phyloP scores from a whole-genome alignment of 305 asterid genomes.

The Fraxinus ornus region DNA sequence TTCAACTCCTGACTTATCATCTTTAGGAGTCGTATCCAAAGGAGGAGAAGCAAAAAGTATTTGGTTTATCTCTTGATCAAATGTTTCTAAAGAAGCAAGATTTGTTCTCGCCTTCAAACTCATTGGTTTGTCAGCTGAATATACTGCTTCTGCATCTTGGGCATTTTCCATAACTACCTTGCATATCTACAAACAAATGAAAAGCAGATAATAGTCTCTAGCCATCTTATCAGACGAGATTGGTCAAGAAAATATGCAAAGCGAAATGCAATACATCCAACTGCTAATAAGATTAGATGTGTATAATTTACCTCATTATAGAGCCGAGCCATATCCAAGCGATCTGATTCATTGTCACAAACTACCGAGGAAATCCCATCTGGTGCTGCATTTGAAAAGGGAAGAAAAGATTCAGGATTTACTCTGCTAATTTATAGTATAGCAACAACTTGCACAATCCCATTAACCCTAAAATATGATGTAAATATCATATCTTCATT shows the following conservation, averaged over 20 bases:
- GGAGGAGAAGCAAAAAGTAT: conserved; percentile 36
- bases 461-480: background rate
- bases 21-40: background rate
- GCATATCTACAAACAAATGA: conserved; percentile 46
- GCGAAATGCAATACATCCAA: background rate
- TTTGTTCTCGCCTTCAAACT: conserved; percentile 43
- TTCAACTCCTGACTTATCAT: conserved; percentile 23
- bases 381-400: conserved; percentile 47
- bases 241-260: conserved; percentile 2
- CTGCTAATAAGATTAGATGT: background rate
- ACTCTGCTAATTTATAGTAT: background rate
- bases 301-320: conserved; percentile 63
- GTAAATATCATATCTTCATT: background rate
- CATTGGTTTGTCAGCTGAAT: conserved; percentile 28
- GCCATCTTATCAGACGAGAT: background rate
- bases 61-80: conserved; percentile 44
- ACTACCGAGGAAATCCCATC: conserved; percentile 54
- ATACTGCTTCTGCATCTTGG: conserved; percentile 44
- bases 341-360: conserved; percentile 54
- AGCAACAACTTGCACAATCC: background rate
- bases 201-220: conserved; percentile 11
- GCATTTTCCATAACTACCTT: conserved; percentile 46
- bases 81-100: conserved; percentile 42
- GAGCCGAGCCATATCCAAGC: conserved; percentile 58
- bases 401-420: background rate